Percentiles rank a stretch among this genome's conserved stretches.
phyloP scores from a whole-genome alignment of 2,329 filamentous ascomycete genomes.

The Lachnellula suecica region DNA sequence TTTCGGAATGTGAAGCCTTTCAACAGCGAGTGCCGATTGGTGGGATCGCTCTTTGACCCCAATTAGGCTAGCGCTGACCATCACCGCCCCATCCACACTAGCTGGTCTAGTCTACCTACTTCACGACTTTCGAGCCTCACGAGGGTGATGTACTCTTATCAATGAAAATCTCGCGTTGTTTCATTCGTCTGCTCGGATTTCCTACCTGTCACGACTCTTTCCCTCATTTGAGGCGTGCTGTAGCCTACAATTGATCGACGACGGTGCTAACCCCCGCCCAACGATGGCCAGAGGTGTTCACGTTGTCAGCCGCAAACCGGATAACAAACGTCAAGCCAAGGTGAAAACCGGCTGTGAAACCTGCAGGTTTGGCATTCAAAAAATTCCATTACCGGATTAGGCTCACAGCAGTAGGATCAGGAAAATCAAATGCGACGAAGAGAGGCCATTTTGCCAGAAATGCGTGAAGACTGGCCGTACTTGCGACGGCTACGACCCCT shows the following conservation, averaged over 20 bases:
- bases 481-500: conserved; percentile 43
- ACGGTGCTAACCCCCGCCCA: conserved; percentile 4
- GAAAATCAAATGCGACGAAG: conserved; percentile 29
- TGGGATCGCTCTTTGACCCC: conserved; percentile 33
- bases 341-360: conserved; percentile 44
- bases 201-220: conserved; percentile 22
- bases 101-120: conserved; percentile 14
- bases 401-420: conserved; percentile 46
- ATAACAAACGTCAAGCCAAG: conserved; percentile 32
- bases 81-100: conserved; percentile 12
- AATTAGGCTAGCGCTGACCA: conserved; percentile 25
- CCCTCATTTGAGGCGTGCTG: conserved; percentile 21
- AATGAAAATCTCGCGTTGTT: conserved; percentile 15
- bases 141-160: too few relatives aligned
- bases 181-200: conserved; percentile 30
- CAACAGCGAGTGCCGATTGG: conserved; percentile 30
- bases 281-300: conserved; percentile 28
- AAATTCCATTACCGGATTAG: conserved; percentile 15
- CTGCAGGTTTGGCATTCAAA: conserved; percentile 41
- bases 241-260: conserved; percentile 16
- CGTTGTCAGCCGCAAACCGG: conserved; percentile 29
- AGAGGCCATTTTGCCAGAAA: conserved; percentile 27
- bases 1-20: conserved; percentile 9
- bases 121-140: too few relatives aligned
- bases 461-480: conserved; percentile 39